Percentiles rank a stretch among this genome's conserved stretches.
phyloP scores from a whole-genome alignment of 371 early-diverging fungal species.

The Rhizopus microsporus region DNA sequence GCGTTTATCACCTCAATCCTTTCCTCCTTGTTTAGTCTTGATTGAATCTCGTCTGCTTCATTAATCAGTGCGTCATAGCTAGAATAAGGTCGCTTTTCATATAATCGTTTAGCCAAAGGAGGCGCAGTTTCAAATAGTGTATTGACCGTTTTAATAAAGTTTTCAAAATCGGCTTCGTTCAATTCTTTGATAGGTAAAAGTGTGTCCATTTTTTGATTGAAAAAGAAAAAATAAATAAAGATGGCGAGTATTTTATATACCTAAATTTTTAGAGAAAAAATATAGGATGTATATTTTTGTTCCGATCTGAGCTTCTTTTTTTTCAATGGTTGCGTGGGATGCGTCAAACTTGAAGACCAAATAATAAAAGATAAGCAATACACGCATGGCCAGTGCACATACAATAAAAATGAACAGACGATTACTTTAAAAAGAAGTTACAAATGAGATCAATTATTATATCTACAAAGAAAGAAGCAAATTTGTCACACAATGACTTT shows the following conservation, averaged over 20 bases:
- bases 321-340: too few relatives aligned
- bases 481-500: too few relatives aligned
- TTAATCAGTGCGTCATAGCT: constrained; percentile 69
- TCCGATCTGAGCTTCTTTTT: too few relatives aligned
- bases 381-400: too few relatives aligned
- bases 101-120: constrained; percentile 73
- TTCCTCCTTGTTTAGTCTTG: constrained; percentile 57
- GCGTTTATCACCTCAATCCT: constrained; percentile 78
- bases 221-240: constrained; percentile 3
- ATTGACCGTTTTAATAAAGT: constrained; percentile 66
- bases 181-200: constrained; percentile 73
- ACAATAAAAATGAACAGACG: too few relatives aligned
- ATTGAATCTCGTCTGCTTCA: constrained; percentile 50
- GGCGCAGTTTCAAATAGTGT: constrained; percentile 88
- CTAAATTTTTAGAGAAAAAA: too few relatives aligned
- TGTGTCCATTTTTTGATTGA: constrained; percentile 25
- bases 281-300: too few relatives aligned
- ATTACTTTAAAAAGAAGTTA: too few relatives aligned
- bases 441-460: too few relatives aligned
- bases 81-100: constrained; percentile 66
- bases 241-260: neutral
- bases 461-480: too few relatives aligned
- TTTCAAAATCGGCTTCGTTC: constrained; percentile 57
- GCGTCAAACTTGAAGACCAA: too few relatives aligned
- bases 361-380: too few relatives aligned